Evolutionary conservation across 495 filamentous ascomycete species (phyloP).

Genomic region (Thozetella sp.): DNA sequence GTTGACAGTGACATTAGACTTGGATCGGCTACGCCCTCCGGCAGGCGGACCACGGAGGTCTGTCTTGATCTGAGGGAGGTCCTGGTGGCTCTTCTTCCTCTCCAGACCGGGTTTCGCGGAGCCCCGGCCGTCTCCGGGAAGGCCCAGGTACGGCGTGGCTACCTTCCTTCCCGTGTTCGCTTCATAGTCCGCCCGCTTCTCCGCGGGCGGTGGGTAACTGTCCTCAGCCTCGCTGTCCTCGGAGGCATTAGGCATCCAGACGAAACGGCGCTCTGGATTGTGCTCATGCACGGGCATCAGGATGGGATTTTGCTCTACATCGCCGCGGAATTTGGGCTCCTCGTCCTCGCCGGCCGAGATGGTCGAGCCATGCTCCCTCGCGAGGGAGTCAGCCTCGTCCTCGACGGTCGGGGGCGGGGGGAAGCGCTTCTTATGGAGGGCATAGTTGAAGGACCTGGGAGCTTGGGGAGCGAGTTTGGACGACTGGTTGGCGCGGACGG

Average conservation of each 20-base stretch:
- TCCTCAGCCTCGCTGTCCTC: slow-evolving; percentile 16
- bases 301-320: slow-evolving; percentile 42
- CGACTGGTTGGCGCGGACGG: slow-evolving; percentile 7
- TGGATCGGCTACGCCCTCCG: slow-evolving; percentile 12
- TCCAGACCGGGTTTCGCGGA: slow-evolving; percentile 17
- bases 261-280: slow-evolving; percentile 50
- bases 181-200: slow-evolving; percentile 29
- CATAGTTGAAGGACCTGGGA: slow-evolving; percentile 5
- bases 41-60: slow-evolving; percentile 14
- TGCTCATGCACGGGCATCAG: slow-evolving; percentile 38
- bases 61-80: slow-evolving; percentile 34
- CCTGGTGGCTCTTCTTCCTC: slow-evolving; percentile 35
- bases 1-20: slow-evolving; percentile 5
- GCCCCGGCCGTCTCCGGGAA: neutral
- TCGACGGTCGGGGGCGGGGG: slow-evolving; percentile 45
- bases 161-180: slow-evolving; percentile 41
- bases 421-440: slow-evolving; percentile 12
- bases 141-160: neutral
- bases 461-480: slow-evolving; percentile 15
- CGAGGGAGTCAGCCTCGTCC: slow-evolving; percentile 44
- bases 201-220: slow-evolving; percentile 7
- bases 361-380: slow-evolving; percentile 37
- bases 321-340: slow-evolving; percentile 40
- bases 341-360: slow-evolving; percentile 27
- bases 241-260: slow-evolving; percentile 31